Conservation (phyloP, 805 yeast genomes). For the Wickerhamia fluorescens region DNA sequence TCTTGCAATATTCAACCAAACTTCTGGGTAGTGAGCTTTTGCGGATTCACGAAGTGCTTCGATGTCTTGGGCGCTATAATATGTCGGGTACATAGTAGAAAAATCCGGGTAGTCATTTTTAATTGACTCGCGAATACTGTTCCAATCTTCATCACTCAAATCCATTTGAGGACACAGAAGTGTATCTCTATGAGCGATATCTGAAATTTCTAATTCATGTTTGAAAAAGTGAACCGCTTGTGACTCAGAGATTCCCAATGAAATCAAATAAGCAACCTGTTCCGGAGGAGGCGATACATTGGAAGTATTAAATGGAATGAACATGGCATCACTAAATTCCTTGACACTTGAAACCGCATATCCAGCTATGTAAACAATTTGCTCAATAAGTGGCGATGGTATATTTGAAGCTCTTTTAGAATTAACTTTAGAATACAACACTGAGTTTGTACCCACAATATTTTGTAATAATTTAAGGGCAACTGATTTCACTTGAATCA, state of each 20-base stretch:
- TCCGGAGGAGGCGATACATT: conserved; percentile 35
- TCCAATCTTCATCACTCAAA: conserved; percentile 10
- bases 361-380: conserved; percentile 37
- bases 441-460: conserved; percentile 14
- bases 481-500: conserved; percentile 35
- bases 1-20: conserved; percentile 14
- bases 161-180: conserved; percentile 15
- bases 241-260: conserved; percentile 15
- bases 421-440: not conserved
- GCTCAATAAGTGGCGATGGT: conserved; percentile 36
- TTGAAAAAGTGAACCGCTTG: conserved; percentile 24
- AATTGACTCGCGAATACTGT: conserved; percentile 5
- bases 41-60: conserved; percentile 3
- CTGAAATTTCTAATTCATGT: conserved; percentile 12
- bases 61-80: conserved; percentile 8
- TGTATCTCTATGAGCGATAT: conserved; percentile 6
- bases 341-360: conserved; percentile 32
- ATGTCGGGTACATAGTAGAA: conserved; percentile 8
- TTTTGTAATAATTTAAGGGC: conserved; percentile 33
- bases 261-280: conserved; percentile 19
- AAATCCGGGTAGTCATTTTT: conserved; percentile 5
- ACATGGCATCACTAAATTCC: conserved; percentile 27
- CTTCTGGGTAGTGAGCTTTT: conserved; percentile 5
- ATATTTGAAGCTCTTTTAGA: conserved; percentile 13
- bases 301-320: conserved; percentile 24